Evolutionary conservation across 2,329 filamentous ascomycete genomes (phyloP).

Genomic region (Coniochaeta sp.): DNA sequence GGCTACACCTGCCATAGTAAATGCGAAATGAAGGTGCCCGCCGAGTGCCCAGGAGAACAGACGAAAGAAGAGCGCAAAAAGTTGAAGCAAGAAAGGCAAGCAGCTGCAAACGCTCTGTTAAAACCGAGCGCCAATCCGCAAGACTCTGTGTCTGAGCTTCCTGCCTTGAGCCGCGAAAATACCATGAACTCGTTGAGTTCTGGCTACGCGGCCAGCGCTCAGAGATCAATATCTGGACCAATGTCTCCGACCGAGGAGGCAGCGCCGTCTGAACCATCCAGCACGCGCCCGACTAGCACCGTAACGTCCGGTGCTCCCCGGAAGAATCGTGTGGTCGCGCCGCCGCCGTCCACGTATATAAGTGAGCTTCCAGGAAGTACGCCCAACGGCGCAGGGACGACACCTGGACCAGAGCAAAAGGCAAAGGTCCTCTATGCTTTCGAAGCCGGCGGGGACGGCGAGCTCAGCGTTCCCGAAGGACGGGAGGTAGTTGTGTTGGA

Average conservation of each 20-base stretch:
- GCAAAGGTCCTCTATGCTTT: constrained; percentile 90
- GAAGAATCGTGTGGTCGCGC: constrained; percentile 74
- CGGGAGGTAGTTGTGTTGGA: constrained; percentile 72
- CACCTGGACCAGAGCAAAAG: constrained; percentile 45
- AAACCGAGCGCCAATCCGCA: constrained; percentile 34
- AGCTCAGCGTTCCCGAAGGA: constrained; percentile 73
- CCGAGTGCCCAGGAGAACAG: constrained; percentile 90
- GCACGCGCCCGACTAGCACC: constrained; percentile 20
- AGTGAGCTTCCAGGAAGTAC: constrained; percentile 53
- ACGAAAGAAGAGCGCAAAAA: constrained; percentile 94
- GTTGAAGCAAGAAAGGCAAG: constrained; percentile 78
- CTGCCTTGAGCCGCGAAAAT: constrained; percentile 67
- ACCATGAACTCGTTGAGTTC: constrained; percentile 89
- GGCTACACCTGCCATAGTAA: constrained; percentile 98
- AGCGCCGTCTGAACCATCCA: constrained; percentile 31
- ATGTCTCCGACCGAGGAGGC: constrained; percentile 45
- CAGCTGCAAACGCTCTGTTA: constrained; percentile 58
- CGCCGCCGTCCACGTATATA: constrained; percentile 76
- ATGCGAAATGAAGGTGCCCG: constrained; percentile 97
- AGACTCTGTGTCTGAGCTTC: constrained; percentile 52
- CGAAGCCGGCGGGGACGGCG: constrained; percentile 71
- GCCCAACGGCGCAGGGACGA: constrained; percentile 30
- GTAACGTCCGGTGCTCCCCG: constrained; percentile 24
- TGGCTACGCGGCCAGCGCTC: constrained; percentile 73
- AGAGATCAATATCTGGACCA: constrained; percentile 64